These are phyloP conservation scores for Myrica gale DNA, from an alignment of 306 rosid species.

Conservation along the genomic window DNA sequence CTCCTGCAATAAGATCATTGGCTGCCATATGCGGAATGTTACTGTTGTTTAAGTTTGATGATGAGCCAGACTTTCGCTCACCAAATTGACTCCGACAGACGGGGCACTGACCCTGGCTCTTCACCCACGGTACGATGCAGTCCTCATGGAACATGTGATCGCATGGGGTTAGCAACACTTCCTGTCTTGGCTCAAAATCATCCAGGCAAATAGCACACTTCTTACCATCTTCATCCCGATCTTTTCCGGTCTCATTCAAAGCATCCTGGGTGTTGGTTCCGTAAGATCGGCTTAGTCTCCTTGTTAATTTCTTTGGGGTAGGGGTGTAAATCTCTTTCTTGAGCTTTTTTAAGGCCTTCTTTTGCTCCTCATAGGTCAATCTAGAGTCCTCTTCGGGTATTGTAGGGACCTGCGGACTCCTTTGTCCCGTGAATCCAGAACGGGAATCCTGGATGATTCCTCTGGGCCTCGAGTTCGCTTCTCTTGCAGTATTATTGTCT, in stretches of 20 bases:
- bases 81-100: slow-evolving; percentile 58
- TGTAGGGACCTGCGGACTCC: slow-evolving; percentile 26
- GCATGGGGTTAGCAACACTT: slow-evolving; percentile 76
- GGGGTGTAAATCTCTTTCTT: slow-evolving; percentile 58
- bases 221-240: slow-evolving; percentile 47
- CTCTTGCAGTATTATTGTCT: slow-evolving; percentile 24
- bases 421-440: slow-evolving; percentile 32
- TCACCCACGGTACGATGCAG: slow-evolving; percentile 79
- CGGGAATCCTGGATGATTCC: slow-evolving; percentile 22
- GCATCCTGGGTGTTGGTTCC: slow-evolving; percentile 32
- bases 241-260: slow-evolving; percentile 26
- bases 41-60: slow-evolving; percentile 25
- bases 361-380: slow-evolving; percentile 34
- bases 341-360: slow-evolving; percentile 50
- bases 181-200: slow-evolving; percentile 60
- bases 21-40: slow-evolving; percentile 17
- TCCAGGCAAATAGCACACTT: slow-evolving; percentile 75
- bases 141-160: slow-evolving; percentile 85
- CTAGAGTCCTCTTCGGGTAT: slow-evolving; percentile 29
- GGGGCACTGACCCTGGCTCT: slow-evolving; percentile 68
- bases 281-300: slow-evolving; percentile 45
- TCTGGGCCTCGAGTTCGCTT: slow-evolving; percentile 28
- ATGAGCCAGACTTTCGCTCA: slow-evolving; percentile 29
- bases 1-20: slow-evolving; percentile 21
- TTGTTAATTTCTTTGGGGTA: slow-evolving; percentile 27